These are phyloP conservation scores for Falciphora oryzae DNA, from an alignment of 2,329 filamentous ascomycete species.

Conservation along the genomic window DNA sequence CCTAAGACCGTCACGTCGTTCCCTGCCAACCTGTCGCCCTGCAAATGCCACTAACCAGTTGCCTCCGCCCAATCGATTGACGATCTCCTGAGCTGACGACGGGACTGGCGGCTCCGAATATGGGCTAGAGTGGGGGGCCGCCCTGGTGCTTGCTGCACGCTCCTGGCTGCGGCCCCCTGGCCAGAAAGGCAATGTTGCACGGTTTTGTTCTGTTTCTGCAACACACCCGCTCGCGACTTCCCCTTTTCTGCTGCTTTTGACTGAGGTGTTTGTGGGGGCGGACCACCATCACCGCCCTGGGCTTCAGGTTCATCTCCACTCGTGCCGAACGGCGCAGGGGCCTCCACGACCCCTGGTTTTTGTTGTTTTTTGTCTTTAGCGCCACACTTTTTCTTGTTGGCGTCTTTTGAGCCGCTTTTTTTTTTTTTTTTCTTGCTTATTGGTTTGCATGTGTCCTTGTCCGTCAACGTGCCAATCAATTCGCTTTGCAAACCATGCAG, in stretches of 20 bases:
- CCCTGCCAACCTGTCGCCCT: too few relatives aligned
- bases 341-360: background rate
- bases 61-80: background rate
- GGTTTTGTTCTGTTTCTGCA: background rate
- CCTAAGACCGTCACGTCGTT: background rate
- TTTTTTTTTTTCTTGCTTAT: background rate
- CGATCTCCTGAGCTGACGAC: background rate
- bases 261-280: background rate
- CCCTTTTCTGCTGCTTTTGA: too few relatives aligned
- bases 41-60: too few relatives aligned
- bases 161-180: too few relatives aligned
- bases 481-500: background rate
- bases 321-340: background rate
- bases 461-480: background rate
- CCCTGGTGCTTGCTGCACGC: too few relatives aligned
- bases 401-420: background rate
- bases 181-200: background rate
- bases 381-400: background rate
- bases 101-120: too few relatives aligned
- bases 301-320: constrained; percentile 1
- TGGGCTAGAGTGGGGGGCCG: background rate
- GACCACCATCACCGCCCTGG: background rate
- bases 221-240: background rate
- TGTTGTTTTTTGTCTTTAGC: background rate
- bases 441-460: too few relatives aligned